Evolutionary conservation across 805 yeast species (phyloP).

Genomic region (Schwanniomyces sp.): DNA sequence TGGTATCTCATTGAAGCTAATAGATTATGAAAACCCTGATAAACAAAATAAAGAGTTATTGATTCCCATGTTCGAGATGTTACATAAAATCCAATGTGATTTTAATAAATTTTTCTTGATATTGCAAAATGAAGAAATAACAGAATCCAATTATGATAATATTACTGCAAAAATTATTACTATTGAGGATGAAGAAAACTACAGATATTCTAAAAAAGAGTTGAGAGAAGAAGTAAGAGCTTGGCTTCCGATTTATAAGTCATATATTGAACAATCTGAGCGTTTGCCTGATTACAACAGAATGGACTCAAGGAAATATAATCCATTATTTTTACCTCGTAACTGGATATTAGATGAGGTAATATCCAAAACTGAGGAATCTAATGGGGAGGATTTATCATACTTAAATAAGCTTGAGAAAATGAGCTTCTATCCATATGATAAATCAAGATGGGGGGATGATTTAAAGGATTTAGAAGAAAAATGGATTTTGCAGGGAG

Average conservation of each 20-base stretch:
- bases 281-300: conserved; percentile 5
- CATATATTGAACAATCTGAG: conserved; percentile 40
- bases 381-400: conserved; percentile 46
- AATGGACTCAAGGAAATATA: conserved; percentile 44
- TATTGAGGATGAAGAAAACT: conserved; percentile 19
- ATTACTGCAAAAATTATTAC: conserved; percentile 19
- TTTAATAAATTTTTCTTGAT: conserved; percentile 75
- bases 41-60: conserved; percentile 47
- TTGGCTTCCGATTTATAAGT: conserved; percentile 56
- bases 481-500: conserved; percentile 52
- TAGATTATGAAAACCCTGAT: conserved; percentile 30
- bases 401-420: conserved; percentile 59
- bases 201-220: conserved; percentile 31
- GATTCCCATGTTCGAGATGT: conserved; percentile 59
- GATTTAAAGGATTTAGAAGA: conserved; percentile 58
- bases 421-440: conserved; percentile 79
- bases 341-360: conserved; percentile 88
- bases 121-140: conserved; percentile 45
- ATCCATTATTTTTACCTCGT: conserved; percentile 82
- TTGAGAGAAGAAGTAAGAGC: conserved; percentile 37
- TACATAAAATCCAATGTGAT: conserved; percentile 66
- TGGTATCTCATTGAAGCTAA: conserved; percentile 53
- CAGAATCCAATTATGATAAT: conserved; percentile 8
- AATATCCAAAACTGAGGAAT: conserved; percentile 54
- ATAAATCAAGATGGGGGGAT: conserved; percentile 64